These are phyloP conservation scores for Anthoceros angustus DNA, from an alignment of 225 moss, liverwort and hornwort genomes.

Conservation along the genomic window DNA sequence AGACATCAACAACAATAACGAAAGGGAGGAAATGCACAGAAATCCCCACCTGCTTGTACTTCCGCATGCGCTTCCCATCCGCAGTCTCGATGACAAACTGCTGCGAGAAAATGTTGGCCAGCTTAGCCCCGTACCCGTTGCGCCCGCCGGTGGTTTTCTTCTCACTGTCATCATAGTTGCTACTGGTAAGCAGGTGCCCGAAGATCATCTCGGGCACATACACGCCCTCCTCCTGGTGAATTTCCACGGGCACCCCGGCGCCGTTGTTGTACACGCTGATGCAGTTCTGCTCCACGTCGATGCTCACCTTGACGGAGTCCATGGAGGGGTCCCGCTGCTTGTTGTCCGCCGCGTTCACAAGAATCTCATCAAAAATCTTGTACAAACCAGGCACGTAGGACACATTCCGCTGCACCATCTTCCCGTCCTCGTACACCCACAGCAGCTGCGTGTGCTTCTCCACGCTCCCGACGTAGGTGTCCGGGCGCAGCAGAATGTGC, in stretches of 20 bases:
- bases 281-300: slow-evolving; percentile 42
- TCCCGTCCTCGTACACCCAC: slow-evolving; percentile 87
- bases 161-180: slow-evolving; percentile 88
- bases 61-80: slow-evolving; percentile 60
- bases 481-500: slow-evolving; percentile 86
- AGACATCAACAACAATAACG: neutral
- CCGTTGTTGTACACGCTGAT: slow-evolving; percentile 88
- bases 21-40: too few species aligned
- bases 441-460: slow-evolving; percentile 78
- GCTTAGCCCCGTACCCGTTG: slow-evolving; percentile 90
- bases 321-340: slow-evolving; percentile 78
- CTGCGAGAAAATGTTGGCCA: slow-evolving; percentile 94
- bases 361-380: slow-evolving; percentile 96
- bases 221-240: slow-evolving; percentile 79
- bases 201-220: slow-evolving; percentile 99
- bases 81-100: slow-evolving; percentile 90
- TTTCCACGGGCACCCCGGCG: slow-evolving; percentile 73
- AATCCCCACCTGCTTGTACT: slow-evolving; percentile 97
- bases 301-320: slow-evolving; percentile 85
- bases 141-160: slow-evolving; percentile 96
- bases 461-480: slow-evolving; percentile 81
- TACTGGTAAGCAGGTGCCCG: slow-evolving; percentile 85
- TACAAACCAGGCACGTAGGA: slow-evolving; percentile 87
- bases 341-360: slow-evolving; percentile 91
- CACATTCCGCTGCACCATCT: slow-evolving; percentile 58